Percentiles rank a stretch among this genome's conserved stretches.
Conservation (phyloP, 2,329 filamentous ascomycete species). For the Dissoconium aciculare region DNA sequence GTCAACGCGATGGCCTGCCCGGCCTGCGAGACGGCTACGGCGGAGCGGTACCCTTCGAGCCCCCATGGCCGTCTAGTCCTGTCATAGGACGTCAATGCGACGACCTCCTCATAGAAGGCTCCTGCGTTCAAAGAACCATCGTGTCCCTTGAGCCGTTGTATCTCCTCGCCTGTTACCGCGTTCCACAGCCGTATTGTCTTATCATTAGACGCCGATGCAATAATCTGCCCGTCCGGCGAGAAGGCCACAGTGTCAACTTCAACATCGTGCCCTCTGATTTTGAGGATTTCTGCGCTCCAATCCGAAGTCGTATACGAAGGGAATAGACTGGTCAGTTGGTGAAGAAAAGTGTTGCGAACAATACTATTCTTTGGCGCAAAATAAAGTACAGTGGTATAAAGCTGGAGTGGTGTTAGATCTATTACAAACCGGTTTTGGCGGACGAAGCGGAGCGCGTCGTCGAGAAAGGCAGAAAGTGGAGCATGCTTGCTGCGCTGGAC, state of each 20-base stretch:
- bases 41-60: conserved; percentile 5
- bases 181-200: not conserved
- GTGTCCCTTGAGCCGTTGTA: conserved; percentile 18
- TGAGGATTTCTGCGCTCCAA: conserved; percentile 1
- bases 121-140: conserved; percentile 10
- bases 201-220: not conserved
- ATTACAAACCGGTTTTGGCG: conserved; percentile 18
- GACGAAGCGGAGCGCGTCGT: conserved; percentile 23
- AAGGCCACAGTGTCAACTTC: not conserved
- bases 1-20: no score
- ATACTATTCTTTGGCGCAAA: conserved; percentile 20
- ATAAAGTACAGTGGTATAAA: conserved; percentile 23
- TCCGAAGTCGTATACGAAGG: conserved; percentile 9
- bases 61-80: conserved; percentile 4
- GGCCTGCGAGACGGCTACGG: not conserved
- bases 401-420: conserved; percentile 23
- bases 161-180: conserved; percentile 10
- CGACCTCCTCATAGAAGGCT: conserved; percentile 10
- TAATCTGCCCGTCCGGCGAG: not conserved
- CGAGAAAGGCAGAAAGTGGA: conserved; percentile 12
- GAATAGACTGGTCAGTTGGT: conserved; percentile 1
- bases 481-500: not conserved
- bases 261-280: not conserved
- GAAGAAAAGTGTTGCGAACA: conserved; percentile 15
- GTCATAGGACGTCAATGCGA: conserved; percentile 12